phyloP scores from a whole-genome alignment of 2,329 filamentous ascomycete genomes.

The Stachybotrys elegans region DNA sequence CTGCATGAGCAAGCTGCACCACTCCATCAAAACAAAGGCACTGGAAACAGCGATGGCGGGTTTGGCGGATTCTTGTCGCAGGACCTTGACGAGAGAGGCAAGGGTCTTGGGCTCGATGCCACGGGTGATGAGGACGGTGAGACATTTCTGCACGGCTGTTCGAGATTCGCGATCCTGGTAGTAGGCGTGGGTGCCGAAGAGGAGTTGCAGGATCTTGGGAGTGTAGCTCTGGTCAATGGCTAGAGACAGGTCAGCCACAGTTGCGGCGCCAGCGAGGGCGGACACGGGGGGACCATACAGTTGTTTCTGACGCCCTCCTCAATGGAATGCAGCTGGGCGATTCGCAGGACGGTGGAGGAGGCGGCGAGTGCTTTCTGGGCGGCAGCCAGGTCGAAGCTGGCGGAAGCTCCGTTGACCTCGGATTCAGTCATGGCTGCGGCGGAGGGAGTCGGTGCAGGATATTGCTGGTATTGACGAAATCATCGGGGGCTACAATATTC shows the following conservation, averaged over 20 bases:
- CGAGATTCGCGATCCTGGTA: constrained; percentile 85
- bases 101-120: constrained; percentile 52
- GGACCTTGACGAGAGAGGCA: constrained; percentile 57
- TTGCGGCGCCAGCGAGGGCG: constrained; percentile 1
- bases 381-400: constrained; percentile 44
- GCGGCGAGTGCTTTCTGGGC: constrained; percentile 50
- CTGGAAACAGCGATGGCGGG: constrained; percentile 70
- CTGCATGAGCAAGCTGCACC: constrained; percentile 77
- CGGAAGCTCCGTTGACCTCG: constrained; percentile 34
- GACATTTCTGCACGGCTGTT: constrained; percentile 74
- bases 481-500: too few relatives aligned
- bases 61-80: constrained; percentile 73
- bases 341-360: constrained; percentile 55
- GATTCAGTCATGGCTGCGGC: constrained; percentile 30
- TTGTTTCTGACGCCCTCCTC: constrained; percentile 52
- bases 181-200: constrained; percentile 83
- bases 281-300: constrained; percentile 44
- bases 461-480: constrained; percentile 20
- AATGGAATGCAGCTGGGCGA: constrained; percentile 48
- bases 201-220: constrained; percentile 57
- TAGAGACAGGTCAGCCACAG: constrained; percentile 20
- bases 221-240: constrained; percentile 45
- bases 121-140: constrained; percentile 60
- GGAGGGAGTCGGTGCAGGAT: constrained; percentile 10
- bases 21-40: constrained; percentile 86